A percentile compares a stretch with the other conserved stretches of the same genome.
Conservation (phyloP, 305 asterid genomes). For the Striga hermonthica region DNA sequence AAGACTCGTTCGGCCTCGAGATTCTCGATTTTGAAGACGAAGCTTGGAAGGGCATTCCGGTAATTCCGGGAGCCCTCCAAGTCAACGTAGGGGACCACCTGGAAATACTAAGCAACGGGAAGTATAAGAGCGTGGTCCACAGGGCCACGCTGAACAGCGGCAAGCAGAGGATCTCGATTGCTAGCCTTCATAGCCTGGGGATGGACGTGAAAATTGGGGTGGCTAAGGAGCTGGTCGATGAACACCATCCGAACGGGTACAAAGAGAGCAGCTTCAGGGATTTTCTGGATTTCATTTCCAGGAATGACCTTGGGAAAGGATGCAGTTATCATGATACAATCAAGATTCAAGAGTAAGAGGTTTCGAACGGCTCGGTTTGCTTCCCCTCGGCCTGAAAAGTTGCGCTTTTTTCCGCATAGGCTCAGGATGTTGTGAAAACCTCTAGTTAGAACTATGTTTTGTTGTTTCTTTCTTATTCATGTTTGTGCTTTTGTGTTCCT, state of each 20-base stretch:
- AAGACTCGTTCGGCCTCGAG: conserved; percentile 36
- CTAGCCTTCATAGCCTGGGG: conserved; percentile 44
- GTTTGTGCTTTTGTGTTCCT: background rate
- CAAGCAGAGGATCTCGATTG: conserved; percentile 36
- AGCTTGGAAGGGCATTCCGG: conserved; percentile 34
- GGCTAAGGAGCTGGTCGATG: conserved; percentile 41
- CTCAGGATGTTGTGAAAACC: background rate
- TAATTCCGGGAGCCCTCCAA: conserved; percentile 28
- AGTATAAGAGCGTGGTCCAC: conserved; percentile 40
- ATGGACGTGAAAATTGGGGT: conserved; percentile 43
- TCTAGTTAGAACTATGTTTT: background rate
- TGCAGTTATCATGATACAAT: conserved; percentile 34
- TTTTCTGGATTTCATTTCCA: conserved; percentile 38
- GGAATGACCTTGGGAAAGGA: conserved; percentile 41
- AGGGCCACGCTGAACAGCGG: conserved; percentile 34
- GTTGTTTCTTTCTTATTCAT: background rate
- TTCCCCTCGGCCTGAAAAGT: background rate
- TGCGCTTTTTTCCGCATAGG: background rate
- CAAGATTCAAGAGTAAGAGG: conserved; percentile 16
- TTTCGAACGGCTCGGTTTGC: conserved; percentile 1
- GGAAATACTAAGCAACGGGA: conserved; percentile 46
- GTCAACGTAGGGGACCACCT: conserved; percentile 49
- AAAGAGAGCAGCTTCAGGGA: conserved; percentile 42
- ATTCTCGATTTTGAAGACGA: conserved; percentile 26
- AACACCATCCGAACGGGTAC: conserved; percentile 32